Base-by-base conservation (phyloP, 208 protist species). In the Phytomonas sp. region DNA sequence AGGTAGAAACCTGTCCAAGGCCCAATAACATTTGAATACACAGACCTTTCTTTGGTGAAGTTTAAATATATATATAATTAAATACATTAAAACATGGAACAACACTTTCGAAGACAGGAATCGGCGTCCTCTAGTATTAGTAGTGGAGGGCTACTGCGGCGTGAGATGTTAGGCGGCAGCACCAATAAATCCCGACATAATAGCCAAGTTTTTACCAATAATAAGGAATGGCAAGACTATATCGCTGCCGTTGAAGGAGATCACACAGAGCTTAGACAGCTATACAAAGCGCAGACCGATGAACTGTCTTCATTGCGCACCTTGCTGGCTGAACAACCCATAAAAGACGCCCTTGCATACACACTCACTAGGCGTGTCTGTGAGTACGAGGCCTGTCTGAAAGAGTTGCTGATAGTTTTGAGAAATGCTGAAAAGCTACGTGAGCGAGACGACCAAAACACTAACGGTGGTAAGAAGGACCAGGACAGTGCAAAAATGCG, bases 351-450 rank as follows among this genome's bases (percentile, higher is more conserved):
- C 46, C 46, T 56, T 1, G 26, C 20, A 11, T 23, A 56, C 20
- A 26, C 46, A 56, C 46, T 56, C 46, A 26, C 20, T 56, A 56
- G 46, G 17, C 46, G 46, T 56, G 46, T 56, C 46, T 26, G 2
- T 26, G 46, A 56, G 20, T 56, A 56, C 46, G 70, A 82, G 28
- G 70, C 72, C 0, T 83, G 82, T 51, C 23, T 85, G 66, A 53
- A 63, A 15, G 81, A 82, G 30, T 30, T 85, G 74, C 40, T 70
- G 13, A 60, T 72, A 31, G 11, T 78, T 4, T 17, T 66, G 56
- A 68, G 69, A 15, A 65, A 71, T 43, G 67, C 59, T 0, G 71
- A 68, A 11, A 73, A 68, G 2, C 70, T 85, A 26, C 77, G 74
- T 33, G 4, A 31, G 62, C 71, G 80, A 4, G 17, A 15, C n/a